Evolutionary conservation across 768 basidiomycete genomes (phyloP).

Genomic region (Daedalea quercina): DNA sequence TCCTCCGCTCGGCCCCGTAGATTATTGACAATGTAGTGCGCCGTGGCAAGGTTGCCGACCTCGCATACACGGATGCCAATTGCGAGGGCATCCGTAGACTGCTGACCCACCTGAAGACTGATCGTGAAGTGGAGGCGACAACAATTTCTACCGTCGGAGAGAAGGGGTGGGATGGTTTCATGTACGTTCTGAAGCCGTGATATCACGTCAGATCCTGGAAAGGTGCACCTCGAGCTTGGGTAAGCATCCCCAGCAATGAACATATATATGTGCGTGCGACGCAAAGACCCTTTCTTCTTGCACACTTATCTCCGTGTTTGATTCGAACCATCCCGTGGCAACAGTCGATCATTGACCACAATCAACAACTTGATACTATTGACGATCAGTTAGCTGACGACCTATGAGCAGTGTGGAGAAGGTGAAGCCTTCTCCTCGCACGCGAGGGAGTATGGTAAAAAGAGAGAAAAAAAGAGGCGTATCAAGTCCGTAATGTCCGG

Average conservation of each 20-base stretch:
- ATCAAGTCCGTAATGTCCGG: slow-evolving; percentile 8
- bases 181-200: slow-evolving; percentile 11
- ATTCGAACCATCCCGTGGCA: too few relatives aligned
- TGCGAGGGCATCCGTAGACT: slow-evolving; percentile 43
- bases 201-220: not conserved
- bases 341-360: not conserved
- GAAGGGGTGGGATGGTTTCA: slow-evolving; percentile 27
- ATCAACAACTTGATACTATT: slow-evolving; percentile 19
- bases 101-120: slow-evolving; percentile 39
- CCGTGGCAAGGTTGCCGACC: slow-evolving; percentile 38
- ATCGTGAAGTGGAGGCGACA: slow-evolving; percentile 33
- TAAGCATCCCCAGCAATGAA: too few relatives aligned
- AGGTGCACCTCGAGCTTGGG: too few relatives aligned
- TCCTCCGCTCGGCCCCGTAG: slow-evolving; percentile 18
- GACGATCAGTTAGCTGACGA: slow-evolving; percentile 17
- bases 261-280: too few relatives aligned
- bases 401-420: slow-evolving; percentile 14
- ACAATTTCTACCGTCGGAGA: slow-evolving; percentile 29
- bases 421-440: slow-evolving; percentile 24
- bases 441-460: slow-evolving; percentile 19
- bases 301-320: too few relatives aligned
- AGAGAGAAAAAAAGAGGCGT: slow-evolving; percentile 1
- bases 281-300: too few relatives aligned
- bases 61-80: slow-evolving; percentile 6
- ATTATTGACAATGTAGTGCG: slow-evolving; percentile 61